Evolutionary conservation across 2,329 filamentous ascomycete genomes (phyloP).

Genomic region (Exserohilum rostratum): DNA sequence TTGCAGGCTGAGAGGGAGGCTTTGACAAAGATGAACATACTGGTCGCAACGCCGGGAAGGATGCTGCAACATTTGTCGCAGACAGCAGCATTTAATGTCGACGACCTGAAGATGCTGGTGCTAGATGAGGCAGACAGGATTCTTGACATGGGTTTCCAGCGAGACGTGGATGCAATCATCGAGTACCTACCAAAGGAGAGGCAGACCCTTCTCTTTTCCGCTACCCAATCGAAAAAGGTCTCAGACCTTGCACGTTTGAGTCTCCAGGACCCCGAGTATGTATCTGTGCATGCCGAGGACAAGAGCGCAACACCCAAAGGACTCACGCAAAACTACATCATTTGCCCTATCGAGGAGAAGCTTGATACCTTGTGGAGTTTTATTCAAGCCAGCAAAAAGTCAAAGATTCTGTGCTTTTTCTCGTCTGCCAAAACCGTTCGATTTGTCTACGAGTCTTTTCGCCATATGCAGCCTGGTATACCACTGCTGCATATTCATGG

Average conservation of each 20-base stretch:
- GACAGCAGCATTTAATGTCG: constrained; percentile 85
- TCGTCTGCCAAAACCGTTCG: constrained; percentile 96
- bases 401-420: constrained; percentile 93
- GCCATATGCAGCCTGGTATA: constrained; percentile 92
- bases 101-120: constrained; percentile 90
- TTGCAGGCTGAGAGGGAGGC: constrained; percentile 86
- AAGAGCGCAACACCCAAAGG: constrained; percentile 78
- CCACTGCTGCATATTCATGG: constrained; percentile 91
- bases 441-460: constrained; percentile 92
- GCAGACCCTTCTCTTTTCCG: constrained; percentile 94
- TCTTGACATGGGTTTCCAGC: constrained; percentile 96
- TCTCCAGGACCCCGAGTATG: constrained; percentile 89
- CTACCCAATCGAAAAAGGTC: constrained; percentile 93
- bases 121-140: constrained; percentile 96
- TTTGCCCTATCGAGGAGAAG: constrained; percentile 85
- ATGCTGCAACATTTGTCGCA: constrained; percentile 97
- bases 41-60: constrained; percentile 92
- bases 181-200: constrained; percentile 85
- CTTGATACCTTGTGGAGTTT: constrained; percentile 93
- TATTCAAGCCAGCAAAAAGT: constrained; percentile 86
- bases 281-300: constrained; percentile 88
- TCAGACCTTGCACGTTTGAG: constrained; percentile 89
- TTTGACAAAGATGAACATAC: constrained; percentile 90
- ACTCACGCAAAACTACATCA: constrained; percentile 88
- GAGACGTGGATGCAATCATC: constrained; percentile 86